These are phyloP conservation scores for Marchantia polymorpha DNA, from an alignment of 225 moss, liverwort and hornwort species.

Conservation along the genomic window DNA sequence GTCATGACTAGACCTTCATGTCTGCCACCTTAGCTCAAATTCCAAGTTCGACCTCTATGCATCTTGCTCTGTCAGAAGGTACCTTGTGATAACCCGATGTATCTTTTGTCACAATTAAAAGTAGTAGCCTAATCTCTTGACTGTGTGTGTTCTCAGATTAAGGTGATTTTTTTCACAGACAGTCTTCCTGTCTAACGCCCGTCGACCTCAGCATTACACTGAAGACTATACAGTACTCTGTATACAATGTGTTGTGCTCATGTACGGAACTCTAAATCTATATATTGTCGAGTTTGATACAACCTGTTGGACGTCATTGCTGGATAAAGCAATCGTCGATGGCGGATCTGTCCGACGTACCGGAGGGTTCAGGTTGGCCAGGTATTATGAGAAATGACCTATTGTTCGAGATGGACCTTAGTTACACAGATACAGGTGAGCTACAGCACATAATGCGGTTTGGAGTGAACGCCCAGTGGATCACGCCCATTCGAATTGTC, in stretches of 20 bases:
- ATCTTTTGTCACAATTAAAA: neutral
- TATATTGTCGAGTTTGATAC: neutral
- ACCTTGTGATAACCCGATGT: neutral
- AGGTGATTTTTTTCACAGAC: neutral
- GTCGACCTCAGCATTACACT: neutral
- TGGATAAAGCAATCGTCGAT: neutral
- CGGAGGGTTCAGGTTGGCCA: too few species aligned
- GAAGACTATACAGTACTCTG: neutral
- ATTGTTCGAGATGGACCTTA: neutral
- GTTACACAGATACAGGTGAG: neutral
- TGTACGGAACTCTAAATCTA: neutral
- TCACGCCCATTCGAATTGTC: neutral
- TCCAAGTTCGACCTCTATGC: neutral
- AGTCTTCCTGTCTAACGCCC: neutral
- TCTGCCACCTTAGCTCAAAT: neutral
- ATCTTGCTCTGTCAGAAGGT: neutral
- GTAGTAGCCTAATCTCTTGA: neutral
- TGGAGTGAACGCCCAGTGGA: neutral
- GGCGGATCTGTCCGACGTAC: neutral
- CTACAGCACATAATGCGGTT: neutral
- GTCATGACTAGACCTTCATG: neutral
- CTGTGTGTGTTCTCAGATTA: neutral
- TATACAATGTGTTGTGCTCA: neutral
- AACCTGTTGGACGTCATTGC: neutral
- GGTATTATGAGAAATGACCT: neutral